Evolutionary conservation across 768 basidiomycete species (phyloP).

Genomic region (Agaricus subrufescens): DNA sequence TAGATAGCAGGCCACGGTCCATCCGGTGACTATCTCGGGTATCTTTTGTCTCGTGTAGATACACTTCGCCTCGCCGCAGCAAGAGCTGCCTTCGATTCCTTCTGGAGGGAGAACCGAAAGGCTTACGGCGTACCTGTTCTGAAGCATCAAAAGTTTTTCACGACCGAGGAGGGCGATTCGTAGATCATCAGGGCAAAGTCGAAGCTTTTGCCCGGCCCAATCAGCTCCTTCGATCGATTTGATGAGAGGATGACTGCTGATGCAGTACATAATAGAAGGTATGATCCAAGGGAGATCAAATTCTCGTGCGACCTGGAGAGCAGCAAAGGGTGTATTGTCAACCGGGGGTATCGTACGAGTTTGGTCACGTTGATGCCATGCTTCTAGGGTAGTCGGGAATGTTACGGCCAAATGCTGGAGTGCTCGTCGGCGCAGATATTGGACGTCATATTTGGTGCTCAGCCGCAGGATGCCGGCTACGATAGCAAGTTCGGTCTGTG

Average conservation of each 20-base stretch:
- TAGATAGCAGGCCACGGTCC: constrained; percentile 27
- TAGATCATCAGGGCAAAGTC: constrained; percentile 22
- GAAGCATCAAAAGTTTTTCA: constrained; percentile 19
- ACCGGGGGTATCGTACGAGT: constrained; percentile 31
- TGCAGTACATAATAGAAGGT: constrained; percentile 31
- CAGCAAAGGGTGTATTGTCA: constrained; percentile 35
- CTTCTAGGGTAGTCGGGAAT: constrained; percentile 29
- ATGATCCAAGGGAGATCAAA: constrained; percentile 30
- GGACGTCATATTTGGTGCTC: constrained; percentile 34
- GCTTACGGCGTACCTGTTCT: constrained; percentile 12
- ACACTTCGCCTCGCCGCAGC: constrained; percentile 15
- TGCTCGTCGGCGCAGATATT: constrained; percentile 27
- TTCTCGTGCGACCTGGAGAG: constrained; percentile 27
- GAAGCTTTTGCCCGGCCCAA: constrained; percentile 22
- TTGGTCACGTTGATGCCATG: constrained; percentile 28
- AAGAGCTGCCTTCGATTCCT: constrained; percentile 11
- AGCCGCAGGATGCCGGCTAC: constrained; percentile 32
- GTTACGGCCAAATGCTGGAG: constrained; percentile 28
- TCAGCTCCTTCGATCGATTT: constrained; percentile 30
- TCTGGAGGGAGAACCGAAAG: constrained; percentile 4
- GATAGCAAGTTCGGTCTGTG: constrained; percentile 23
- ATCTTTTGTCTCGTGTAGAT: constrained; percentile 15
- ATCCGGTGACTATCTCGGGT: constrained; percentile 20
- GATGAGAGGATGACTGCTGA: constrained; percentile 29
- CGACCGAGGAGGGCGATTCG: constrained; percentile 22